Base-by-base conservation (phyloP, 257 asterid genomes). In the Salvia miltiorrhiza region DNA sequence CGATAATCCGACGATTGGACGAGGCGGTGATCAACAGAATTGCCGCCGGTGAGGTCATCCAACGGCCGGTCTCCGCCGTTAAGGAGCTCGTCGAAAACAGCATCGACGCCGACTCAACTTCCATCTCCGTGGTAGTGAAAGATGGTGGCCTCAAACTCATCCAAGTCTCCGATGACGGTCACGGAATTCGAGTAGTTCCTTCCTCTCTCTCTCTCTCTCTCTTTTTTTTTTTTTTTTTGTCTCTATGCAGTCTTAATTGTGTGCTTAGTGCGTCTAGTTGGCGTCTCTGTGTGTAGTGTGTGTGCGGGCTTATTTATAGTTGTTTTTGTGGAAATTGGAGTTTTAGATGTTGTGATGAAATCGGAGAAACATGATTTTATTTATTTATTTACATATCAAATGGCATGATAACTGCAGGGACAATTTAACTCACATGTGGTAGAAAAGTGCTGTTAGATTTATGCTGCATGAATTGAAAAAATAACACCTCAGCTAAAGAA, bases 21-120 rank as follows among this genome's bases (percentile, higher is more conserved):
- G 95, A 90, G 79, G 82, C 89, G 37, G 97, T 90, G 71, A 96
- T 93, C 63, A 88, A 93, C 84, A 79, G 92, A 84, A 93, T 93
- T 64, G 97, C 97, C 53, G 98, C 98, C 52, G 98, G 98, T 9
- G 97, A 93, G 82, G 96, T 93, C 69, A 84, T 93, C 80, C 97
- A 90, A 68, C 92, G 97, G 73, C 98, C 98, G 10, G 87, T 90
- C 17, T 93, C 98, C 77, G 97, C 95, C 77, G 94, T 90, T 6
- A 93, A 90, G 75, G 98, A 93, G 89, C 98, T 93, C 44, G 63
- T 88, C 32, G 98, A 93, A 84, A 93, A 93, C 83, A 90, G 98
- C 77, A 82, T 93, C 54, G 98, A 88, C 77, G 97, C 98, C 11
- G 83, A 40, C 49, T 84, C 97, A 61, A 83, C 95, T 52, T 81